Evolutionary conservation across 305 asterid species (phyloP).

Genomic region (Fraxinus paxiana): DNA sequence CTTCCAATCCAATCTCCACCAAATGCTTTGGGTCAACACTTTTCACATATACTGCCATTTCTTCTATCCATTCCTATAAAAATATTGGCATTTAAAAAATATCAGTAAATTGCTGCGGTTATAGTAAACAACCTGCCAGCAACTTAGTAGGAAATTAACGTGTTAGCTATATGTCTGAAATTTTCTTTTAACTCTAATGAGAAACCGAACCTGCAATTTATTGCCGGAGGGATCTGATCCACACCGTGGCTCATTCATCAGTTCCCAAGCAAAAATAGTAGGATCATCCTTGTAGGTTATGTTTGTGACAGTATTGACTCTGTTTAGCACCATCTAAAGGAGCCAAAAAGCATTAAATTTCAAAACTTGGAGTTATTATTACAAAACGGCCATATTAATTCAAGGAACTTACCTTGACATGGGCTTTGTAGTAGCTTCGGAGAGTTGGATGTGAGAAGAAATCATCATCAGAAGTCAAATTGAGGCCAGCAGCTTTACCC

Average conservation of each 20-base stretch:
- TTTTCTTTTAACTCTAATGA: not conserved
- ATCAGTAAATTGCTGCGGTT: not conserved
- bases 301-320: constrained; percentile 72
- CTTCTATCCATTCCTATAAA: constrained; percentile 73
- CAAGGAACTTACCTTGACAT: constrained; percentile 46
- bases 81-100: not conserved
- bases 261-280: constrained; percentile 85
- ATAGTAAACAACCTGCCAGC: not conserved
- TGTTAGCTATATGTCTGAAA: not conserved
- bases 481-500: constrained; percentile 83
- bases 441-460: constrained; percentile 77
- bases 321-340: constrained; percentile 62
- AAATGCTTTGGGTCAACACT: constrained; percentile 85
- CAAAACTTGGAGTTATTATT: not conserved
- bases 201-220: constrained; percentile 52
- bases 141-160: not conserved
- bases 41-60: constrained; percentile 80
- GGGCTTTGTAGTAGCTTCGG: constrained; percentile 69
- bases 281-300: constrained; percentile 85
- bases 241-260: constrained; percentile 86
- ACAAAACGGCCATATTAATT: not conserved
- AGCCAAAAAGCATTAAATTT: not conserved
- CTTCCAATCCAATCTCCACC: constrained; percentile 80
- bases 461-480: constrained; percentile 80
- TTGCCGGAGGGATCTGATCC: constrained; percentile 81